phyloP scores from a whole-genome alignment of 345 rosid genomes.

The Salix udensis region DNA sequence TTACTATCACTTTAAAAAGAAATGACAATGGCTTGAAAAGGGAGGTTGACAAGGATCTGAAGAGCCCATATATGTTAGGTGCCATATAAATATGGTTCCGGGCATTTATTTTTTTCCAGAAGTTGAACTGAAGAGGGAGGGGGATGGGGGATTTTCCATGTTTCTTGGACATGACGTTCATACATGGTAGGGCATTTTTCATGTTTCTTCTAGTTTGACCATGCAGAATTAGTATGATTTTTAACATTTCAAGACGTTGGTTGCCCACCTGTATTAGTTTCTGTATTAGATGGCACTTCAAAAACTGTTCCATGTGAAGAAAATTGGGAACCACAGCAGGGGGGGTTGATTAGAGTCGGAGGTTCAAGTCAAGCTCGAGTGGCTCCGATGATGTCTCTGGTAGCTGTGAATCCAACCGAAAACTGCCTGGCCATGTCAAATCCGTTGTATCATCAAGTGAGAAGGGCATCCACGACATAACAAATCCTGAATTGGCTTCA shows the following conservation, averaged over 20 bases:
- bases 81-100: not conserved
- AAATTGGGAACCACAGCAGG: conserved; percentile 10
- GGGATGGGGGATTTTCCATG: not conserved
- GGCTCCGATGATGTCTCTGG: conserved; percentile 37
- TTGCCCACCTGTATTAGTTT: conserved; percentile 27
- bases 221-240: conserved; percentile 4
- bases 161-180: conserved; percentile 1
- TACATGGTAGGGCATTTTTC: conserved; percentile 13
- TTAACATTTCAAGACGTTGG: conserved; percentile 2
- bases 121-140: not conserved
- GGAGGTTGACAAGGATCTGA: not conserved
- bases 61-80: conserved; percentile 9
- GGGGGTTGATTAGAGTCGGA: conserved; percentile 42
- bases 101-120: conserved; percentile 7
- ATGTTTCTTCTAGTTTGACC: conserved; percentile 18
- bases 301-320: conserved; percentile 7
- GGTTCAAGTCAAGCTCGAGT: conserved; percentile 52
- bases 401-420: conserved; percentile 45
- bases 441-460: conserved; percentile 40
- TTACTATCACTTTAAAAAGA: not conserved
- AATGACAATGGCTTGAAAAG: conserved; percentile 1
- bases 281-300: conserved; percentile 21
- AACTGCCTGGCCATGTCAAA: conserved; percentile 73
- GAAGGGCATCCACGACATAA: conserved; percentile 37
- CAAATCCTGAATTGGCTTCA: conserved; percentile 32